A percentile compares a stretch with the other conserved stretches of the same genome.
Evolutionary conservation across 108 stramenopile genomes (phyloP).

Genomic region (Fragilariopsis cylindrus): DNA sequence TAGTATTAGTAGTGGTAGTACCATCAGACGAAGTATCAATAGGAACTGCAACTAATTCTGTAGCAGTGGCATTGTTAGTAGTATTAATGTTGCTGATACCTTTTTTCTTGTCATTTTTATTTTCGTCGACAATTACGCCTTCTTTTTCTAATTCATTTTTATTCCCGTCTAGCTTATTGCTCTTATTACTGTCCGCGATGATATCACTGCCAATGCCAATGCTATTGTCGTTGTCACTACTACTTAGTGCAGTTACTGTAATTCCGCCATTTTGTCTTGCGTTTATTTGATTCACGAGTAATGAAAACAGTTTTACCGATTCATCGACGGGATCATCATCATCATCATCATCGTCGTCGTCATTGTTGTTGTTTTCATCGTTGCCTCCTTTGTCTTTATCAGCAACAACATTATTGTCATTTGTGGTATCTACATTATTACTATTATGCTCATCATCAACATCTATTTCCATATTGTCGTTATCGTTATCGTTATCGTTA

Average conservation of each 20-base stretch:
- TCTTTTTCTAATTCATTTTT: neutral
- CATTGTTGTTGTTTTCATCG: neutral
- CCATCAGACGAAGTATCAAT: too few species aligned
- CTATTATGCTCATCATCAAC: neutral
- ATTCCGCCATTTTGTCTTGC: neutral
- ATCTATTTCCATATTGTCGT: neutral
- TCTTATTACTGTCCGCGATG: too few species aligned
- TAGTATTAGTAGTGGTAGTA: too few species aligned
- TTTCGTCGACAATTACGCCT: neutral
- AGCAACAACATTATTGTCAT: neutral
- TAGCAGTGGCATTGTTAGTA: too few species aligned
- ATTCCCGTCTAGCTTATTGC: too few species aligned
- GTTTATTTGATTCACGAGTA: neutral
- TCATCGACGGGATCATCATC: neutral
- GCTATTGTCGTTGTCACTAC: too few species aligned
- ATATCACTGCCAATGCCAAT: too few species aligned
- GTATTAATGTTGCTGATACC: neutral
- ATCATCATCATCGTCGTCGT: neutral
- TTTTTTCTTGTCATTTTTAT: neutral
- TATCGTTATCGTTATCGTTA: neutral
- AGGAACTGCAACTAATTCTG: too few species aligned
- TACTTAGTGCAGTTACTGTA: neutral
- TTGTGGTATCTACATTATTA: neutral
- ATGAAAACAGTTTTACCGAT: neutral
- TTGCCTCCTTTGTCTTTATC: neutral